phyloP scores from a whole-genome alignment of 805 yeast species.

The Saturnispora silvae region DNA sequence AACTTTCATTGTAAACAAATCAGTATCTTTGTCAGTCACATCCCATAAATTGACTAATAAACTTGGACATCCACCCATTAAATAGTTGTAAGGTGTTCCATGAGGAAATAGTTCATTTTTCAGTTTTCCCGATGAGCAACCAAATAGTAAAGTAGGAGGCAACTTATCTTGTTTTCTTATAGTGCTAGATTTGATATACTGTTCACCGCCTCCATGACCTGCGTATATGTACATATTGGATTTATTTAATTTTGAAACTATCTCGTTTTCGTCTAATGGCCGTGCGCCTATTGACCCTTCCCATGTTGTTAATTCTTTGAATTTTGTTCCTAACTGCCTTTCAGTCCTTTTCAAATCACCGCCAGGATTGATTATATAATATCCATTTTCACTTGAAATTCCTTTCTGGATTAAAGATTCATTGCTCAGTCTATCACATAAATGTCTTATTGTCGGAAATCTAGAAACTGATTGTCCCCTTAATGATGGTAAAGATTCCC shows the following conservation, averaged over 20 bases:
- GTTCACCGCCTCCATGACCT: constrained; percentile 98
- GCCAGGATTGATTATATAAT: constrained; percentile 71
- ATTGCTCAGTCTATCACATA: constrained; percentile 29
- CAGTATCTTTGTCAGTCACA: constrained; percentile 93
- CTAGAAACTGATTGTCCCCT: constrained; percentile 51
- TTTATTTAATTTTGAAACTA: constrained; percentile 32
- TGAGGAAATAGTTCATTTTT: constrained; percentile 48
- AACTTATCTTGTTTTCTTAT: constrained; percentile 34
- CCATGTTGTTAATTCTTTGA: constrained; percentile 36
- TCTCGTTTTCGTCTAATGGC: constrained; percentile 50
- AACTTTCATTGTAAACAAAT: constrained; percentile 54
- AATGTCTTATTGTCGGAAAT: constrained; percentile 52
- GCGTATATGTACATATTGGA: constrained; percentile 57
- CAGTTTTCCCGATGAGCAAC: constrained; percentile 81
- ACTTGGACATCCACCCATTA: constrained; percentile 75
- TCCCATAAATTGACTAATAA: constrained; percentile 88
- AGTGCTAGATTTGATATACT: constrained; percentile 48
- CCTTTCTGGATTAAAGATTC: constrained; percentile 13
- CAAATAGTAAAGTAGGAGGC: constrained; percentile 63
- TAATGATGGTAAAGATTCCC: constrained; percentile 72
- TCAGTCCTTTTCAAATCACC: constrained; percentile 68
- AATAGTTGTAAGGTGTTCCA: constrained; percentile 69
- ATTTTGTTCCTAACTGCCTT: constrained; percentile 35
- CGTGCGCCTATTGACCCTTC: constrained; percentile 39
- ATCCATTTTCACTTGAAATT: constrained; percentile 28